Evolutionary conservation across 139 green algal species (phyloP).

Genomic region (Coccomyxa sp.): DNA sequence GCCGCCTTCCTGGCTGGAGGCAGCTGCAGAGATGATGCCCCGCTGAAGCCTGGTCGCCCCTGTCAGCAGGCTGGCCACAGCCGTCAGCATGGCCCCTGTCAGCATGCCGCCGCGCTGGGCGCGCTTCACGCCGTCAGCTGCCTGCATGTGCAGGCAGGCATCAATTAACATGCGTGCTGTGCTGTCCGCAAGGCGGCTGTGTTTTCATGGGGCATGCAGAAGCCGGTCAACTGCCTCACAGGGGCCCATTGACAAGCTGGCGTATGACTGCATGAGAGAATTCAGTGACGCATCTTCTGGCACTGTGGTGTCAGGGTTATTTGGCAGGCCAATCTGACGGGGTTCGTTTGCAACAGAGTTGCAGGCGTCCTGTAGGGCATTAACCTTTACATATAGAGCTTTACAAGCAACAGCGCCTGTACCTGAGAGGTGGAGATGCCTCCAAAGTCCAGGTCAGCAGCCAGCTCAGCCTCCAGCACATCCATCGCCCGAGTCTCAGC

Average conservation of each 20-base stretch:
- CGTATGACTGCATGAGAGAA: not conserved
- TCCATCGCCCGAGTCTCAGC: conserved; percentile 54
- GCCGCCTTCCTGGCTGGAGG: conserved; percentile 18
- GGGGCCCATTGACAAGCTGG: not conserved
- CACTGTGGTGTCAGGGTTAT: too few relatives aligned
- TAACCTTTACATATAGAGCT: too few relatives aligned
- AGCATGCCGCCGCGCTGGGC: conserved; percentile 62
- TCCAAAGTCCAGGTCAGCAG: conserved; percentile 68
- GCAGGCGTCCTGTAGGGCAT: too few relatives aligned
- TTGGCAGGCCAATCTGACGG: too few relatives aligned
- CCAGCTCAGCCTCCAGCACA: conserved; percentile 50
- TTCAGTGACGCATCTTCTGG: not conserved
- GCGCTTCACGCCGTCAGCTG: conserved; percentile 42
- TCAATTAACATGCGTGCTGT: too few relatives aligned
- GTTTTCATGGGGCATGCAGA: not conserved
- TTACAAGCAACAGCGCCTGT: too few relatives aligned
- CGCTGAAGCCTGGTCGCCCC: conserved; percentile 34
- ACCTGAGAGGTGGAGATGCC: conserved; percentile 52
- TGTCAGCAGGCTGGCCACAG: conserved; percentile 31
- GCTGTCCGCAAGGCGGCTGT: not conserved
- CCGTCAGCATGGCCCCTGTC: conserved; percentile 26
- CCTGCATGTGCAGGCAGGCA: conserved; percentile 10
- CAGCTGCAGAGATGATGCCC: conserved; percentile 11
- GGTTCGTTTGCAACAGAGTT: too few relatives aligned
- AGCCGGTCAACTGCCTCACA: not conserved